Conservation (phyloP, 2,329 filamentous ascomycete species). For the Neodidymelliopsis sp. region DNA sequence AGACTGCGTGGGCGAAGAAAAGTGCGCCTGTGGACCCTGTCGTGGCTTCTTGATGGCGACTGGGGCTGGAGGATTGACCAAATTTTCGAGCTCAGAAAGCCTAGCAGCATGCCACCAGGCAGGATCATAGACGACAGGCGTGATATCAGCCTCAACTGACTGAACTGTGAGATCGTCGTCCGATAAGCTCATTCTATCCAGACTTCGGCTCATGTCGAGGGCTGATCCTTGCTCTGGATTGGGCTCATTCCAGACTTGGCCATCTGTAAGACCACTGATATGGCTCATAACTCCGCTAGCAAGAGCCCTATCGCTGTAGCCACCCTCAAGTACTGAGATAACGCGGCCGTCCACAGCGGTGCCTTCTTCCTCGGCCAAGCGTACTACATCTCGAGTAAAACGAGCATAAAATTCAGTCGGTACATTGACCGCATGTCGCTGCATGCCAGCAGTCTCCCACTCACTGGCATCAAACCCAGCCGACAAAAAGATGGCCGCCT, state of each 20-base stretch:
- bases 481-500: slow-evolving; percentile 90
- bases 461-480: slow-evolving; percentile 98
- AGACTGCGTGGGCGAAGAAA: slow-evolving; percentile 86
- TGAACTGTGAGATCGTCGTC: slow-evolving; percentile 29
- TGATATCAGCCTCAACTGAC: slow-evolving; percentile 28
- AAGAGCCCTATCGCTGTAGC: slow-evolving; percentile 91
- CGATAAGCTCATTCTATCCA: slow-evolving; percentile 52
- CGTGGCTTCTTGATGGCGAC: slow-evolving; percentile 67
- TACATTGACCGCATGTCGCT: slow-evolving; percentile 93
- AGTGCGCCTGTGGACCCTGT: slow-evolving; percentile 70
- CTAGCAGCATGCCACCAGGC: slow-evolving; percentile 54
- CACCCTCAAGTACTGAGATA: slow-evolving; percentile 93
- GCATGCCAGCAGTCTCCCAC: slow-evolving; percentile 92
- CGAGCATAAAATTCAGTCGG: slow-evolving; percentile 96
- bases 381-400: slow-evolving; percentile 84
- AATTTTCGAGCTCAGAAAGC: slow-evolving; percentile 43
- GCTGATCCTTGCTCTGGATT: slow-evolving; percentile 58
- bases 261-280: slow-evolving; percentile 78
- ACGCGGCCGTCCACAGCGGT: slow-evolving; percentile 81
- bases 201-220: slow-evolving; percentile 65
- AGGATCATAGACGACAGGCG: slow-evolving; percentile 47
- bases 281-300: slow-evolving; percentile 90
- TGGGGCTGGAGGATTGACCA: slow-evolving; percentile 41
- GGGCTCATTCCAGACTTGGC: slow-evolving; percentile 47
- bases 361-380: slow-evolving; percentile 79